Conservation (phyloP, 2,329 filamentous ascomycete genomes). For the Penicillium sp. region DNA sequence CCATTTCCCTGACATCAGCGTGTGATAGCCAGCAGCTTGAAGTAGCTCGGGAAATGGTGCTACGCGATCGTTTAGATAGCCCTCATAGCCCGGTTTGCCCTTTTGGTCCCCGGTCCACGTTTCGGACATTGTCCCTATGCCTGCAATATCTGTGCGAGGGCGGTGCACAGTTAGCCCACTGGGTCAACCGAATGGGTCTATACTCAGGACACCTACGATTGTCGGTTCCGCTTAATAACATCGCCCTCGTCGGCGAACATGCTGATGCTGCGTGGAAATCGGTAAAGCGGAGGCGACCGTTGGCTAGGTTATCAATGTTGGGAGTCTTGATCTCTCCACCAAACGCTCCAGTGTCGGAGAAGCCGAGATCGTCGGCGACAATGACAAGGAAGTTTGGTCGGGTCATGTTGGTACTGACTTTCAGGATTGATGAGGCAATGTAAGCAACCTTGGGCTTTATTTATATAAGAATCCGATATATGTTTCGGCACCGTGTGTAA, state of each 20-base stretch:
- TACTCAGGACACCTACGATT: too few species aligned
- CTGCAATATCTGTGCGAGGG: conserved; percentile 24
- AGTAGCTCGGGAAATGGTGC: conserved; percentile 36
- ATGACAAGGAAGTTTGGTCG: too few species aligned
- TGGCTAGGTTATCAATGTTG: conserved; percentile 16
- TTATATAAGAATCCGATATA: too few species aligned
- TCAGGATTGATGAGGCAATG: too few species aligned
- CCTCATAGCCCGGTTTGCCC: conserved; percentile 20
- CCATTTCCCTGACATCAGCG: conserved; percentile 38
- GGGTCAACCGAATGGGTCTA: too few species aligned
- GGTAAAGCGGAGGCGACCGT: conserved; percentile 23
- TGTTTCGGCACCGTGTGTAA: too few species aligned
- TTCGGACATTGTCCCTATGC: conserved; percentile 26
- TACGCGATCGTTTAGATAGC: conserved; percentile 28
- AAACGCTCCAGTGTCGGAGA: conserved; percentile 26
- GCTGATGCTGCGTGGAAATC: conserved; percentile 31
- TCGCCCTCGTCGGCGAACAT: conserved; percentile 31
- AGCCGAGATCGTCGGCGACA: background rate
- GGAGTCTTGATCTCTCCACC: conserved; percentile 7
- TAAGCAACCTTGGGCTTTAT: too few species aligned
- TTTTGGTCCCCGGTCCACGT: conserved; percentile 29
- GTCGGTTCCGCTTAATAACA: conserved; percentile 33
- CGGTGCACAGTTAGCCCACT: too few species aligned
- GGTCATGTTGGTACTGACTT: too few species aligned
- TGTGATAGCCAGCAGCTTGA: conserved; percentile 33